phyloP scores from a whole-genome alignment of 192 early-diverging fungal species.

The Coemansia biformis region DNA sequence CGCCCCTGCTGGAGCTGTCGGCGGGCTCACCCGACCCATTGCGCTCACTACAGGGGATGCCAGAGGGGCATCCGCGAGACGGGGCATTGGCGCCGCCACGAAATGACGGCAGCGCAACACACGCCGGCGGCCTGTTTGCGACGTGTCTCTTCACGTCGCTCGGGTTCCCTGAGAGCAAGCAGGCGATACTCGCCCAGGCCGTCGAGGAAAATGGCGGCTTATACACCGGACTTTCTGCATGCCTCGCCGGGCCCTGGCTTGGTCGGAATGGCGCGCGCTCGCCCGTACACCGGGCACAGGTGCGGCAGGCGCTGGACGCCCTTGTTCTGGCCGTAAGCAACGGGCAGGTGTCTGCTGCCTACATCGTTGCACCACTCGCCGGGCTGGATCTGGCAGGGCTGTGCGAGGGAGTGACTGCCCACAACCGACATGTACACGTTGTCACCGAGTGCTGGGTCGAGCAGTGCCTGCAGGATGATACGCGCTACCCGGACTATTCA shows the following conservation, averaged over 20 bases:
- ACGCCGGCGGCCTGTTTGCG: constrained; percentile 10
- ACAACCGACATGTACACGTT: constrained; percentile 16
- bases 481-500: constrained; percentile 30
- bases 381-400: constrained; percentile 10
- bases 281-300: neutral
- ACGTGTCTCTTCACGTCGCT: constrained; percentile 33
- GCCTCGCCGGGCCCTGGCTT: neutral
- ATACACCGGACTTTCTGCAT: constrained; percentile 12
- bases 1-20: constrained; percentile 8
- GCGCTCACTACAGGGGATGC: neutral
- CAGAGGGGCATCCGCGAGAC: no score
- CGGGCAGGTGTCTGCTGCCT: constrained; percentile 1
- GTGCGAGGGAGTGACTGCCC: constrained; percentile 9
- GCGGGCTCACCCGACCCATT: neutral
- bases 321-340: constrained; percentile 2
- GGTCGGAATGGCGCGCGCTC: no score
- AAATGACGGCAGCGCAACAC: no score
- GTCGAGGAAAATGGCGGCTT: constrained; percentile 24
- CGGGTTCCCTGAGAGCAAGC: constrained; percentile 9
- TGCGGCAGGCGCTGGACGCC: constrained; percentile 1
- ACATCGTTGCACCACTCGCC: constrained; percentile 25
- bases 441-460: constrained; percentile 63
- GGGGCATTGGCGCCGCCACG: no score
- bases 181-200: constrained; percentile 11
- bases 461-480: constrained; percentile 47